Evolutionary conservation across 2,329 filamentous ascomycete genomes (phyloP), one percentile per base, ranked within the genome.

Genomic region (Colletotrichum lupini): DNA sequence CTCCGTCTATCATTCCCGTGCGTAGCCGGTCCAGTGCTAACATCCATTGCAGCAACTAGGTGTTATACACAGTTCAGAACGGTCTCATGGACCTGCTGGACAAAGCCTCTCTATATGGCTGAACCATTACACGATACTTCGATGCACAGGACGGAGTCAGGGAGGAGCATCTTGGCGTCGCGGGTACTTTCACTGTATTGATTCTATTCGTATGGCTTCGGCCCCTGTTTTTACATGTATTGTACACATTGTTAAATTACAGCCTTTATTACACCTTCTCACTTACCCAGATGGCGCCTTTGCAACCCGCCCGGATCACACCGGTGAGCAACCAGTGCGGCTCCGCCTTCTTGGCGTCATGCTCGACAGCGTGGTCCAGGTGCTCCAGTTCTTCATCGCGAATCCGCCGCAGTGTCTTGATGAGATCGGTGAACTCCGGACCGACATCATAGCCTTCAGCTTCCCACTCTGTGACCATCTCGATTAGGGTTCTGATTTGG

Each of bases 341-440:
- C 81, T 92, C 90, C 6, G 97, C 97, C 83, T 95, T 91, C 83
- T 97, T 95, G 3, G 95, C 93, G 84, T 98, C 96, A 79, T 98
- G 93, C 81, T 97, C 93, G 24, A 99, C 93, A 0, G 97, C 97
- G 84, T 97, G 94, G 81, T 99, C 97, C 76, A 99, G 85, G 86
- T 99, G 97, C 87, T 99, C 97, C 70, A 99, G 85, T 85, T 99
- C 97, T 84, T 99, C 97, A 80, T 99, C 97, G 28, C 97, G 88
- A 79, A 98, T 98, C 79, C 92, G 87, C 78, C 95, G 89, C 76
- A 98, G 87, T 30, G 94, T 94, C 46, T 84, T 82, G 49, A 98
- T 86, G 79, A 99, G 85, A 22, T 90, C 89, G 65, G 86, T 89
- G 77, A 99, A 83, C 84, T 98, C 96, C 9, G 89, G 89, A 3